Base-by-base conservation (phyloP, 179 eudicot species). In the Amaranthus tricolor region DNA sequence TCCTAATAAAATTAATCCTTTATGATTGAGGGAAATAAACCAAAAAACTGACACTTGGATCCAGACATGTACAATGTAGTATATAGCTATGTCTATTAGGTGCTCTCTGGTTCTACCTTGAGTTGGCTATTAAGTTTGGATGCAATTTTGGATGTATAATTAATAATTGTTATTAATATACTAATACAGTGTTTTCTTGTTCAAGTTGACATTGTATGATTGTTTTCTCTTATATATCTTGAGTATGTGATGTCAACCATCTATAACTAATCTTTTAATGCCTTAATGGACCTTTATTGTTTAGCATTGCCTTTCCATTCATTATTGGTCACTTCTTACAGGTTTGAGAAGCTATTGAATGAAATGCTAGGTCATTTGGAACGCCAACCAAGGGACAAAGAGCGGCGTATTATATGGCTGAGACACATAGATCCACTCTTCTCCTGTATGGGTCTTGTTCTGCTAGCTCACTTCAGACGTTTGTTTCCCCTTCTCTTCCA, bases 311-410 rank as follows among this genome's bases (percentile, higher is more conserved):
- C 65, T 24, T 11, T 54, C 62, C n/a, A 44, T 74, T 57, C 65
- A 76, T 40, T 68, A 58, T 55, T 50, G 70, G 59, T 51, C 53
- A 47, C 16, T 56, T 45, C 20, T 12, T 73, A 3, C 77, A 96
- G 98, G 99, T 86, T 78, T 85, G 98, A 96, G 83, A 94, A 73
- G 89, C 76, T 91, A 75, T 82, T 93, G 17, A 88, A 82, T 81
- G 98, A 93, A 86, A 96, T 96, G 99, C 74, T 93, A 74, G 85
- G 92, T 81, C 98, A 93, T 82, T 83, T 93, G 80, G 97, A 90
- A 80, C 88, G 99, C 73, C 97, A 93, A 75, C 94, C 99, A 74
- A 85, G 92, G 85, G 82, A 89, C 78, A 89, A 85, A 79, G 89
- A 89, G 77, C 91, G 98, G 8, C 93, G 96, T 77, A 66, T 84